Evolutionary conservation across 805 yeast genomes (phyloP).

Genomic region (Ogataea paraovalis): DNA sequence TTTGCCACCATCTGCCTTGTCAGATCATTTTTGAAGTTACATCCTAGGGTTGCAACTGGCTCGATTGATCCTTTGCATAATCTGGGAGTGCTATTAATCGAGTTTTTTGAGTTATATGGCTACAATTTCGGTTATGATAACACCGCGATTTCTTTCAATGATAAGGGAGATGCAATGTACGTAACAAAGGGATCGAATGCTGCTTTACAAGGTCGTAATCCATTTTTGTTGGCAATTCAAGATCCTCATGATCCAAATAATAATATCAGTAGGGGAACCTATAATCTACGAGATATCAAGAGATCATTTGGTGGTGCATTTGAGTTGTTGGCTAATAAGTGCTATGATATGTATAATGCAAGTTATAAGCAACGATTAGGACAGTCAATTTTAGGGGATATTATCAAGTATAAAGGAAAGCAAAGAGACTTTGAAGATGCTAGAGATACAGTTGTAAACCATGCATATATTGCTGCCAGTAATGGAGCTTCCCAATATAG

Average conservation of each 20-base stretch:
- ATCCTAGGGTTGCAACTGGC: slow-evolving; percentile 69
- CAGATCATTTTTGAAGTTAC: slow-evolving; percentile 70
- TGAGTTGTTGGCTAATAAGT: slow-evolving; percentile 67
- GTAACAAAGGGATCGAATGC: slow-evolving; percentile 45
- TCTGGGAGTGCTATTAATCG: slow-evolving; percentile 80
- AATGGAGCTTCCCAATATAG: slow-evolving; percentile 15
- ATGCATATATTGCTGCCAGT: slow-evolving; percentile 39
- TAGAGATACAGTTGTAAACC: slow-evolving; percentile 56
- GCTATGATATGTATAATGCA: slow-evolving; percentile 67
- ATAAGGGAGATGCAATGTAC: slow-evolving; percentile 53
- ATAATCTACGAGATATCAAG: slow-evolving; percentile 72
- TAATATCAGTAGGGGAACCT: slow-evolving; percentile 82
- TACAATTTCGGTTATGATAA: slow-evolving; percentile 80
- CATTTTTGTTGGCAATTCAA: slow-evolving; percentile 70
- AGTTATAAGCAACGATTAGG: slow-evolving; percentile 65
- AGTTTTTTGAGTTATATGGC: slow-evolving; percentile 91
- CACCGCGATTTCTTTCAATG: slow-evolving; percentile 63
- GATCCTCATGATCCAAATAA: slow-evolving; percentile 86
- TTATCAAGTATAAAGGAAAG: slow-evolving; percentile 69
- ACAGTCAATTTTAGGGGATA: slow-evolving; percentile 72
- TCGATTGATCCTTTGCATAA: slow-evolving; percentile 68
- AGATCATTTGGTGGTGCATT: slow-evolving; percentile 88
- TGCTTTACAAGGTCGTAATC: slow-evolving; percentile 42
- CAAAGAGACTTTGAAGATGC: slow-evolving; percentile 77
- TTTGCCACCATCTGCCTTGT: slow-evolving; percentile 87